phyloP scores from a whole-genome alignment of 345 rosid genomes.

The Acer saccharum region DNA sequence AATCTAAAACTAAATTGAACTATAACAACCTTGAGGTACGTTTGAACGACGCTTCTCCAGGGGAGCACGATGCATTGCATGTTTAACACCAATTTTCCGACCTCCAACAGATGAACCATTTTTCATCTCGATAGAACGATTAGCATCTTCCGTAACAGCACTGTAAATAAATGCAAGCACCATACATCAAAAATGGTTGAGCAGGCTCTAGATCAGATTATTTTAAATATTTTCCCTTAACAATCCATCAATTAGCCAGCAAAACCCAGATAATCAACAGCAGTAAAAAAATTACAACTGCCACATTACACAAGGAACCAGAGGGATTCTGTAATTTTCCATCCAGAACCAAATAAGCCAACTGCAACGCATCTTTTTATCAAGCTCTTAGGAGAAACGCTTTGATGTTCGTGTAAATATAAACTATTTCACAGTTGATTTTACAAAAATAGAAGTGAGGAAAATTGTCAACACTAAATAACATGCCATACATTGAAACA shows the following conservation, averaged over 20 bases:
- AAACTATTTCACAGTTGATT: neutral
- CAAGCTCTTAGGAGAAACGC: neutral
- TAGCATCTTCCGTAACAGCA: conserved; percentile 87
- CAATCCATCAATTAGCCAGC: neutral
- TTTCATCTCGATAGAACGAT: conserved; percentile 75
- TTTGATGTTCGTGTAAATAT: neutral
- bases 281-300: neutral
- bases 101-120: conserved; percentile 71
- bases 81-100: conserved; percentile 79
- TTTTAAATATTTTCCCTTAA: neutral
- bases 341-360: neutral
- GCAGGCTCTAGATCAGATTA: neutral
- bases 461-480: neutral
- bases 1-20: conserved; percentile 14
- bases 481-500: neutral
- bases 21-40: conserved; percentile 50
- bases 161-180: conserved; percentile 33
- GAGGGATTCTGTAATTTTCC: neutral
- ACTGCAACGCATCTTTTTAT: neutral
- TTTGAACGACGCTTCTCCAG: conserved; percentile 72
- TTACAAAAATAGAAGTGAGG: neutral
- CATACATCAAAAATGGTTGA: conserved; percentile 1
- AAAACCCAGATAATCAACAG: neutral
- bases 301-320: neutral
- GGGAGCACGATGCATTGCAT: conserved; percentile 77